phyloP scores from a whole-genome alignment of 805 yeast species.

The Wickerhamiella australiensis region DNA sequence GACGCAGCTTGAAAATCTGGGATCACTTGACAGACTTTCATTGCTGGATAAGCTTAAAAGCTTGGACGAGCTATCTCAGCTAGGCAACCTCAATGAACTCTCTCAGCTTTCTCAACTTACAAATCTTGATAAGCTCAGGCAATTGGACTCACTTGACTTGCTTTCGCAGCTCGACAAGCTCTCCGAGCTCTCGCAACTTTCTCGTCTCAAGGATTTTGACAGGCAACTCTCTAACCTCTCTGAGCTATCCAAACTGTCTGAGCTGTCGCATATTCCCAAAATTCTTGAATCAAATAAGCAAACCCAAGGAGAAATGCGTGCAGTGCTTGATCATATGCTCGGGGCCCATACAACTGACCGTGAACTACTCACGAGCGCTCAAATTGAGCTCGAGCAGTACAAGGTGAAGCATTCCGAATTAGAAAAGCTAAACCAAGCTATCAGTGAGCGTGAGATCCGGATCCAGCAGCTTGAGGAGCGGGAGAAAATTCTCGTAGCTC shows the following conservation, averaged over 20 bases:
- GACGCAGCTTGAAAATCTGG: conserved; percentile 18
- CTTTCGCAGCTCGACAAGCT: neutral
- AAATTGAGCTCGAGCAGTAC: neutral
- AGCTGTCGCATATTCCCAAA: neutral
- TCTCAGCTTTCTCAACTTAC: conserved; percentile 1
- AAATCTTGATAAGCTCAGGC: conserved; percentile 17
- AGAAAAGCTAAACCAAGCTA: conserved; percentile 2
- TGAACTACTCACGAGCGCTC: neutral
- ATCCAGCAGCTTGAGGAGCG: conserved; percentile 14
- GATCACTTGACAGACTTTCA: conserved; percentile 1
- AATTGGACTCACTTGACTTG: neutral
- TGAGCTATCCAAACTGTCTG: neutral
- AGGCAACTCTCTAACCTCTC: neutral
- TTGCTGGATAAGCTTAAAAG: neutral
- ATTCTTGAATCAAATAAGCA: neutral
- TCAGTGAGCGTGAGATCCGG: conserved; percentile 7
- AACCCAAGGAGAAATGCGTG: neutral
- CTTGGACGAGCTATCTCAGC: neutral
- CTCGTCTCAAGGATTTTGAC: neutral
- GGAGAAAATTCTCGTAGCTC: conserved; percentile 11
- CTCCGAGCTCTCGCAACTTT: neutral
- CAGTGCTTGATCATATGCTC: neutral
- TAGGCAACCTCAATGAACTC: conserved; percentile 18
- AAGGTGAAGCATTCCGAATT: neutral
- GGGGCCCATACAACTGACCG: conserved; percentile 2